phyloP scores from a whole-genome alignment of 805 yeast species.

The Kazachstania psychrophila region DNA sequence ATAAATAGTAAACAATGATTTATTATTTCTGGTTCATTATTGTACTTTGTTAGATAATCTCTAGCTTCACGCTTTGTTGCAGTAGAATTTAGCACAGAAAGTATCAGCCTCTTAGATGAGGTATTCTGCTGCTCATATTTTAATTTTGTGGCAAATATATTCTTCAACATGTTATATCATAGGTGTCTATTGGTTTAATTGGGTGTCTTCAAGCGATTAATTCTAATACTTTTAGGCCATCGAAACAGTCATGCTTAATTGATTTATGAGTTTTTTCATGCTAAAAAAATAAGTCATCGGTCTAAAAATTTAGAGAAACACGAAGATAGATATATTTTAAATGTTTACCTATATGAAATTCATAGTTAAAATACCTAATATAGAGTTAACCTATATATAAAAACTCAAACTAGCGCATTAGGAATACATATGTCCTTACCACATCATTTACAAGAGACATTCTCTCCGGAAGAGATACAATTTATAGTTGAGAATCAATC shows the following conservation, averaged over 20 bases:
- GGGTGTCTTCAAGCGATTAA: too few relatives aligned
- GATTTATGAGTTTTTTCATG: background rate
- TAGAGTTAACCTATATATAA: too few relatives aligned
- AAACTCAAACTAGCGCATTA: too few relatives aligned
- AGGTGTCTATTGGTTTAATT: too few relatives aligned
- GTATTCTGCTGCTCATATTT: conserved; percentile 21
- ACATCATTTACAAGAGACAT: conserved; percentile 39
- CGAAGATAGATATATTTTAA: too few relatives aligned
- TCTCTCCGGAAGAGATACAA: conserved; percentile 69
- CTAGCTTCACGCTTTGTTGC: conserved; percentile 91
- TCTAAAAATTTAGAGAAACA: too few relatives aligned
- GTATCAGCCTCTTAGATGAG: conserved; percentile 51
- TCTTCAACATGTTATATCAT: conserved; percentile 16
- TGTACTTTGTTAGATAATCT: conserved; percentile 66
- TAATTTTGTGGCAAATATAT: conserved; percentile 7
- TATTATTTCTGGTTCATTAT: conserved; percentile 15
- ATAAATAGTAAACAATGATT: conserved; percentile 25
- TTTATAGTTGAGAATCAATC: conserved; percentile 77
- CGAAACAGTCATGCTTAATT: background rate
- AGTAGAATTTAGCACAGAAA: conserved; percentile 77
- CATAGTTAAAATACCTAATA: too few relatives aligned
- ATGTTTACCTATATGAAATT: too few relatives aligned
- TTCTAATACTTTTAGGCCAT: too few relatives aligned
- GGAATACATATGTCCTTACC: conserved; percentile 68
- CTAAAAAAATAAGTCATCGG: background rate